Base-by-base conservation (phyloP, 768 basidiomycete genomes). In the Panus rudis region DNA sequence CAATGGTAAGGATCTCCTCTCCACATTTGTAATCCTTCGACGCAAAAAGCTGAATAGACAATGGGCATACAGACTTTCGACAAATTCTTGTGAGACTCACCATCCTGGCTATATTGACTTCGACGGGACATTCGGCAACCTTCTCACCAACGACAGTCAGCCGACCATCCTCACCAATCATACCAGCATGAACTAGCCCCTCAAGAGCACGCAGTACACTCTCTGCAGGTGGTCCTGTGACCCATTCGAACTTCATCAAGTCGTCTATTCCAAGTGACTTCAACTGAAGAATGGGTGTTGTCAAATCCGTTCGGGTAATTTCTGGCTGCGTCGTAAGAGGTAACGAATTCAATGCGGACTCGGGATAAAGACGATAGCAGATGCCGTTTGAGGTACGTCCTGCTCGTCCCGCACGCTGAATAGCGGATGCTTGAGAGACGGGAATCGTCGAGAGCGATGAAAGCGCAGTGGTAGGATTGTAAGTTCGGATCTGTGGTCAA, bases 261-360 rank as follows among this genome's bases (percentile, higher is more conserved):
- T 99, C 91, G 52, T 98, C 86, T 34, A 99, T 86, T 7, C 96
- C 96, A 23, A 99, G 72, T 0, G 88, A 86, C 63, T 98, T 98
- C 38, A 98, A 75, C 59, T 97, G 93, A 14, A 99, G 68, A 39
- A 99, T 84, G 4, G 91, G 87, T 2, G 89, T 85, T 0, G 87
- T 85, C 66, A 99, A 77, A 55, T 99, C 94, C 4, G 82, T 84
- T 24, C 94, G 79, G 8, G 83, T 84, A 38, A 98, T 83, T 67
- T 99, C 96, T 2, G 96, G 90, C 3, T 86, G 75, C 0, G 91
- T 91, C 1, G 79, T 78, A 3, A 68, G 65, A 1, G 82, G 71
- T 46, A 98, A 74, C 1, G 70, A 62, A 4, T 75, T 62, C 39
- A 87, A 76, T 11, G 68, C 67, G 1, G 78, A 68, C 39, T 76